phyloP scores from a whole-genome alignment of 2,329 filamentous ascomycete genomes.

The Trichoderma arundinaceum region DNA sequence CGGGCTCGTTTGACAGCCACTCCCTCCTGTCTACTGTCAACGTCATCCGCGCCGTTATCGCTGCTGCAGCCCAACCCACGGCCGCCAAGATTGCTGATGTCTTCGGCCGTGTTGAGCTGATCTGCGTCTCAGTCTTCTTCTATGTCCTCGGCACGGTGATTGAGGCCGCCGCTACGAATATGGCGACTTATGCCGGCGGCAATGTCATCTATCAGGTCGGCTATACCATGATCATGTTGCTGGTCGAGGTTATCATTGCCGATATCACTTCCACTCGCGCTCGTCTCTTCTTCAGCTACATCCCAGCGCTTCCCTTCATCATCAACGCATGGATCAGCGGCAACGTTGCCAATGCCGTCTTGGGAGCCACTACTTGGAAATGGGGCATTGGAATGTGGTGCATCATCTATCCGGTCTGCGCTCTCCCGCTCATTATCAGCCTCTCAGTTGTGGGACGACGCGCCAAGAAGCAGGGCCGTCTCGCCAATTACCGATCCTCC shows the following conservation, averaged over 20 bases:
- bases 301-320: slow-evolving; percentile 64
- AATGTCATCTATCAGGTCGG: slow-evolving; percentile 67
- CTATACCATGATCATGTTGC: slow-evolving; percentile 64
- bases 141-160: slow-evolving; percentile 64
- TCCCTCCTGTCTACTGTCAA: slow-evolving; percentile 63
- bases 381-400: slow-evolving; percentile 71
- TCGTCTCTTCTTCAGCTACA: slow-evolving; percentile 68
- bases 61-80: slow-evolving; percentile 62
- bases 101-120: slow-evolving; percentile 64
- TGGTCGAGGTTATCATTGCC: slow-evolving; percentile 68
- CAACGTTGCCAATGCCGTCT: slow-evolving; percentile 57
- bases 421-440: slow-evolving; percentile 60
- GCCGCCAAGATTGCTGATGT: slow-evolving; percentile 66
- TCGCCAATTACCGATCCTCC: slow-evolving; percentile 42
- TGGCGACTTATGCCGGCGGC: slow-evolving; percentile 61
- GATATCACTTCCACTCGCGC: slow-evolving; percentile 68
- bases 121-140: slow-evolving; percentile 64
- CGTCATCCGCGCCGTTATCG: slow-evolving; percentile 63
- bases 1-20: slow-evolving; percentile 56
- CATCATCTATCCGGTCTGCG: slow-evolving; percentile 65
- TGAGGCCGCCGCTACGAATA: slow-evolving; percentile 56
- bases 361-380: slow-evolving; percentile 58
- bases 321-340: slow-evolving; percentile 71
- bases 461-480: slow-evolving; percentile 57
- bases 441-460: slow-evolving; percentile 58